Conservation (phyloP, 768 basidiomycete genomes). For the Vararia minispora region DNA sequence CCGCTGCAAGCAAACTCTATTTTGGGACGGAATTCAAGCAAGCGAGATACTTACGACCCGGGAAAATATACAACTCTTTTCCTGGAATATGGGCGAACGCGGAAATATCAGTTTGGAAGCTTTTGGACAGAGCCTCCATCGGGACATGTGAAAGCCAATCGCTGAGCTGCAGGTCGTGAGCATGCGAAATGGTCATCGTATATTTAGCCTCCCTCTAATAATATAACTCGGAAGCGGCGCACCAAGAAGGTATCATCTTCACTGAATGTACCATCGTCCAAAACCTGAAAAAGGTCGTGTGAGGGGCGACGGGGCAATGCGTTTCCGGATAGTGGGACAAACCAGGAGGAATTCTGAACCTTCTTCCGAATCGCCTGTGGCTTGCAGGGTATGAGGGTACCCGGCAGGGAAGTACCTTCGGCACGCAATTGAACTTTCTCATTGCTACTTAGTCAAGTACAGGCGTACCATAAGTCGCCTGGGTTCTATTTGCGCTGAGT, state of each 20-base stretch:
- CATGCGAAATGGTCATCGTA: neutral
- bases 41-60: too few relatives aligned
- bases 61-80: slow-evolving; percentile 22
- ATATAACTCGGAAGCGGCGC: too few relatives aligned
- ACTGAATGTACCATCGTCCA: slow-evolving; percentile 25
- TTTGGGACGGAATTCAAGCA: too few relatives aligned
- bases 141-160: slow-evolving; percentile 24
- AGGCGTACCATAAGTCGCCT: slow-evolving; percentile 10
- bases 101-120: slow-evolving; percentile 19
- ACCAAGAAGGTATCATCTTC: slow-evolving; percentile 26
- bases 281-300: slow-evolving; percentile 15
- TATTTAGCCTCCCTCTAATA: too few relatives aligned
- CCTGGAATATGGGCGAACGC: slow-evolving; percentile 22
- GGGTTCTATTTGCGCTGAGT: slow-evolving; percentile 8
- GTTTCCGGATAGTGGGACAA: slow-evolving; percentile 6
- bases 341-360: slow-evolving; percentile 25
- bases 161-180: slow-evolving; percentile 16
- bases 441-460: too few relatives aligned
- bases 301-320: too few relatives aligned
- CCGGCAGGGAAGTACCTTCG: slow-evolving; percentile 29
- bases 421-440: too few relatives aligned
- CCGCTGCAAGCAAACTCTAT: too few relatives aligned
- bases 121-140: slow-evolving; percentile 27
- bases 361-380: slow-evolving; percentile 16
- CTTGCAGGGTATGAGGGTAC: slow-evolving; percentile 27